These are phyloP conservation scores for Sporormia fimetaria DNA, from an alignment of 495 filamentous ascomycete genomes.

Conservation along the genomic window DNA sequence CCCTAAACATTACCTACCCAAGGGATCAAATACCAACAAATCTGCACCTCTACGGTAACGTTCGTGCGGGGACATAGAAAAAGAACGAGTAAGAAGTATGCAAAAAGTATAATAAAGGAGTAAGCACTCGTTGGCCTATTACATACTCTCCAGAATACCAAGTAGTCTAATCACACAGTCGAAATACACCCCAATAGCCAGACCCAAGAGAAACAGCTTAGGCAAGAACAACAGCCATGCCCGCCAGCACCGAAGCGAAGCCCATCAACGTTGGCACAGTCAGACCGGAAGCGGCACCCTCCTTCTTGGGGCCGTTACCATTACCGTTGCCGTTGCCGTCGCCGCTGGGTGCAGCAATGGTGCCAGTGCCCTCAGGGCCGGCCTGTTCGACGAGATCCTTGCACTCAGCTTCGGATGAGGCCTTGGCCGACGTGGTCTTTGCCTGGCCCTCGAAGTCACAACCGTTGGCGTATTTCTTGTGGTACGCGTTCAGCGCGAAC, in stretches of 20 bases:
- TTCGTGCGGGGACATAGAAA: too few species aligned
- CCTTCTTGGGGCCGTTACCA: constrained; percentile 32
- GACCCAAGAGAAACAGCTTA: too few species aligned
- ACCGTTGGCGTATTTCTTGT: constrained; percentile 41
- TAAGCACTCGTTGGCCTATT: too few species aligned
- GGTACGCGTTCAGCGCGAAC: constrained; percentile 75
- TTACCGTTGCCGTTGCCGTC: constrained; percentile 33
- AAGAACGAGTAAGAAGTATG: too few species aligned
- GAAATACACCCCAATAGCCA: too few species aligned
- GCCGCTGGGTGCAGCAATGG: constrained; percentile 37
- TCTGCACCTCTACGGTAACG: too few species aligned
- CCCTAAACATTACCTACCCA: too few species aligned
- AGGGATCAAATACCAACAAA: too few species aligned
- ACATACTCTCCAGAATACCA: too few species aligned
- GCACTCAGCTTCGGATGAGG: constrained; percentile 43
- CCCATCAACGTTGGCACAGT: constrained; percentile 46
- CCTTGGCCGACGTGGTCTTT: constrained; percentile 31
- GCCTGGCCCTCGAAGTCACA: constrained; percentile 71
- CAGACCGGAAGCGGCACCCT: constrained; percentile 34
- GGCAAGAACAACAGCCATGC: constrained; percentile 64
- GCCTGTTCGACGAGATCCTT: constrained; percentile 46
- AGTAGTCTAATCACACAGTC: too few species aligned
- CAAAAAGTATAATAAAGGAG: too few species aligned
- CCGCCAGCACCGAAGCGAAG: constrained; percentile 53
- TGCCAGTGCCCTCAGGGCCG: constrained; percentile 51